These are phyloP conservation scores for Marchantia polymorpha DNA, from an alignment of 225 moss, liverwort and hornwort genomes.

Conservation along the genomic window DNA sequence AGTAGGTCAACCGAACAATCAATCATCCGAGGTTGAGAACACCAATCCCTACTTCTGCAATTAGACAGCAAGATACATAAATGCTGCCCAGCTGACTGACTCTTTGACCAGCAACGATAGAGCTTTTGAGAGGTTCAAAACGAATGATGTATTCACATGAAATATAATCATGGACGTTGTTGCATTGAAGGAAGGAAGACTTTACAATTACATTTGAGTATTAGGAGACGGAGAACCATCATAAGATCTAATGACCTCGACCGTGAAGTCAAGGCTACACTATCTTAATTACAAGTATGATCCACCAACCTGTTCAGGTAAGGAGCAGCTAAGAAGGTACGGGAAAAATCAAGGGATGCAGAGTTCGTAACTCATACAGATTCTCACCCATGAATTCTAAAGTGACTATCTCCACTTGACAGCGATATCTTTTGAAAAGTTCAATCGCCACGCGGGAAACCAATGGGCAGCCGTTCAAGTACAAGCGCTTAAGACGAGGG, in stretches of 20 bases:
- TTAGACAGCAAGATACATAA: not conserved
- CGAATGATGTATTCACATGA: not conserved
- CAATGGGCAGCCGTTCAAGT: slow-evolving; percentile 9
- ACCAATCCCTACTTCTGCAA: not conserved
- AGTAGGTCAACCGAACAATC: not conserved
- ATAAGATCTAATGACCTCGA: not conserved
- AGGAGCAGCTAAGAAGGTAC: not conserved
- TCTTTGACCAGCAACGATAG: not conserved
- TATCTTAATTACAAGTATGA: not conserved
- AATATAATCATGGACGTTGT: not conserved
- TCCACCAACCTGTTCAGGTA: not conserved
- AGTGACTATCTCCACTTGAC: slow-evolving; percentile 4
- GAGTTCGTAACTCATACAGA: slow-evolving; percentile 5
- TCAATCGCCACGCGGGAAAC: not conserved
- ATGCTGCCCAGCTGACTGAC: not conserved
- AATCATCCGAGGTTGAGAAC: no score
- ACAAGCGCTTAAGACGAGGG: slow-evolving; percentile 6
- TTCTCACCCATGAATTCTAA: slow-evolving; percentile 7
- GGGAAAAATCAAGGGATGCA: not conserved
- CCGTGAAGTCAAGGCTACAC: not conserved
- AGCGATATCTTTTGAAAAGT: slow-evolving; percentile 6
- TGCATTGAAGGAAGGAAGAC: not conserved
- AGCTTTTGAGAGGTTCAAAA: not conserved
- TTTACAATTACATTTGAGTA: not conserved
- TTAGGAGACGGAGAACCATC: not conserved